Evolutionary conservation across 2,329 filamentous ascomycete genomes (phyloP).

Genomic region (Tolypocladium tropicale): DNA sequence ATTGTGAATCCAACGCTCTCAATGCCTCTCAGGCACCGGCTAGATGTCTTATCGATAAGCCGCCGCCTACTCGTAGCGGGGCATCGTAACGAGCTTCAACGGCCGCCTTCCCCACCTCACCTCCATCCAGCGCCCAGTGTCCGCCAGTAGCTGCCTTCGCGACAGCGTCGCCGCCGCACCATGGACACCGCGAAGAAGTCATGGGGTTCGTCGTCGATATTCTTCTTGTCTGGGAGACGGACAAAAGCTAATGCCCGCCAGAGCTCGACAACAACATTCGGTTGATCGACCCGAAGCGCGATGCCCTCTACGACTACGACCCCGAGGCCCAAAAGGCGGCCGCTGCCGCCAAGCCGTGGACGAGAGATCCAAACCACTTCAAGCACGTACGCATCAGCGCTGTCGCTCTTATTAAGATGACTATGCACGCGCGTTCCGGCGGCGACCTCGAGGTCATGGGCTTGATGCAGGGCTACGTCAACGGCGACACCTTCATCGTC

Average conservation of each 20-base stretch:
- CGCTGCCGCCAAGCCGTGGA: slow-evolving; percentile 62
- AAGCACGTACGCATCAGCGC: slow-evolving; percentile 89
- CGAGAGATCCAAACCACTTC: slow-evolving; percentile 73
- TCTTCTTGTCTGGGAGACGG: too few species aligned
- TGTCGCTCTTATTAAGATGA: slow-evolving; percentile 94
- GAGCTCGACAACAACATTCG: slow-evolving; percentile 81
- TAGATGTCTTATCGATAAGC: neutral
- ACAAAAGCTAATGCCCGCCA: slow-evolving; percentile 23
- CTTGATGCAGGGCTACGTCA: slow-evolving; percentile 91
- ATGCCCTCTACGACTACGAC: slow-evolving; percentile 86
- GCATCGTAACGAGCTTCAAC: neutral
- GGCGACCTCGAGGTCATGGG: slow-evolving; percentile 94
- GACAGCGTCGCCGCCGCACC: neutral
- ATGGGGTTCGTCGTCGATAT: slow-evolving; percentile 12
- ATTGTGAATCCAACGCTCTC: too few species aligned
- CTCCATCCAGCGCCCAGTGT: neutral
- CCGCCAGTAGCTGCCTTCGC: neutral
- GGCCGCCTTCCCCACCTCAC: neutral
- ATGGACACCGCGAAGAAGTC: slow-evolving; percentile 19
- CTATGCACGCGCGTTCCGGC: slow-evolving; percentile 95
- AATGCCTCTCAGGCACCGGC: too few species aligned
- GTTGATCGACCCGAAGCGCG: slow-evolving; percentile 75
- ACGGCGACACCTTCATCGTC: slow-evolving; percentile 76
- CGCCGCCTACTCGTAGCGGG: neutral
- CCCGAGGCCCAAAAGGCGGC: slow-evolving; percentile 56